A percentile compares a stretch with the other conserved stretches of the same genome.
phyloP scores from a whole-genome alignment of 495 filamentous ascomycete genomes.

The Xylaria flabelliformis region DNA sequence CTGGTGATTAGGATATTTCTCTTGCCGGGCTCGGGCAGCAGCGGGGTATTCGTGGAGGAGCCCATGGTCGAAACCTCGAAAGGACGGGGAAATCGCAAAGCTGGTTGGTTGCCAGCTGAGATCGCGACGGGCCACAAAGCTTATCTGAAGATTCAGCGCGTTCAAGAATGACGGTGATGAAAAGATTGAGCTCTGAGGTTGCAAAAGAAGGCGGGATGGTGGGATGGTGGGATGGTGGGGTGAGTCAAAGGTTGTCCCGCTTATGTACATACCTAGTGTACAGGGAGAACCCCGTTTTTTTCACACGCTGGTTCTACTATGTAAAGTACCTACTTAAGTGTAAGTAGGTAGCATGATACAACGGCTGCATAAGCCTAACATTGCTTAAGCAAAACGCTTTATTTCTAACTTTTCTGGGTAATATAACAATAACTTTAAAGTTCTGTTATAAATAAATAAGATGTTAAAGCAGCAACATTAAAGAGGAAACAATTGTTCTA shows the following conservation, averaged over 20 bases:
- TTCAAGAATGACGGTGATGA: not conserved
- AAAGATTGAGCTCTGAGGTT: not conserved
- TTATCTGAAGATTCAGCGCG: not conserved
- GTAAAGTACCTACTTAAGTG: too few species aligned
- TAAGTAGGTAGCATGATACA: too few species aligned
- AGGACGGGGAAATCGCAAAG: not conserved
- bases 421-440: too few species aligned
- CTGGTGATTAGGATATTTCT: conserved; percentile 26
- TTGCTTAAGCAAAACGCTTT: too few species aligned
- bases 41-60: conserved; percentile 4
- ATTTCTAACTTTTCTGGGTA: too few species aligned
- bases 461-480: too few species aligned
- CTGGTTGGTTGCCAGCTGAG: not conserved
- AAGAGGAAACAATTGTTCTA: too few species aligned
- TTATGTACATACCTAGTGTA: too few species aligned
- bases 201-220: not conserved
- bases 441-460: too few species aligned
- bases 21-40: conserved; percentile 27
- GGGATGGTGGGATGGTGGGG: conserved; percentile 13
- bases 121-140: not conserved
- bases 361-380: too few species aligned
- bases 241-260: conserved; percentile 9
- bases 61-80: conserved; percentile 13
- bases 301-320: too few species aligned
- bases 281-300: too few species aligned